Conservation (phyloP, 2,329 filamentous ascomycete genomes). For the Plectosphaerella plurivora region DNA sequence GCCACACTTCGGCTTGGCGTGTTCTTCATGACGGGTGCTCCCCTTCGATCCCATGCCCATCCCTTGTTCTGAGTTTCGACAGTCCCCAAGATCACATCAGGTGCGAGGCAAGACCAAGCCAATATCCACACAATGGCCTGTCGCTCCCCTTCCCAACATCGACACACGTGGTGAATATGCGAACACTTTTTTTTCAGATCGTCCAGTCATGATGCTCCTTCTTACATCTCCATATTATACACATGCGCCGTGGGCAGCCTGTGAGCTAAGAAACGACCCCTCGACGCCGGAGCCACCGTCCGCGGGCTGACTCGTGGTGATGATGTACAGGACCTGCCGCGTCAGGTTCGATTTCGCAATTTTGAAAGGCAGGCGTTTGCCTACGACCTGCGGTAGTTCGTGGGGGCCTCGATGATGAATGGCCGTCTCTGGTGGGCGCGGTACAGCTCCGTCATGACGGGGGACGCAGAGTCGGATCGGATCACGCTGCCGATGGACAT, state of each 20-base stretch:
- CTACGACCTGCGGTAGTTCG: too few species aligned
- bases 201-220: background rate
- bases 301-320: background rate
- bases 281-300: background rate
- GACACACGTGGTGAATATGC: background rate
- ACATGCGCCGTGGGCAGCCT: background rate
- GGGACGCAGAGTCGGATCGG: slow-evolving; percentile 76
- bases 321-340: background rate
- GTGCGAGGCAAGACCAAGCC: background rate
- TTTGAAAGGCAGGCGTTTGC: too few species aligned
- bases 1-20: too few species aligned
- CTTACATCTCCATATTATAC: background rate
- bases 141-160: background rate
- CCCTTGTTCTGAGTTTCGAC: background rate
- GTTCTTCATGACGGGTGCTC: too few species aligned
- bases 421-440: slow-evolving; percentile 68
- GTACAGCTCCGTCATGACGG: slow-evolving; percentile 71
- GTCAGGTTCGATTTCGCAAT: too few species aligned
- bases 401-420: slow-evolving; percentile 52
- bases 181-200: background rate
- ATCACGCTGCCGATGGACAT: slow-evolving; percentile 99
- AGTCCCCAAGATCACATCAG: background rate
- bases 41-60: too few species aligned
- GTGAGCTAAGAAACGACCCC: background rate
- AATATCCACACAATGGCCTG: too few species aligned